Conservation (phyloP, 106 monocot genomes). For the Allium cepa region DNA sequence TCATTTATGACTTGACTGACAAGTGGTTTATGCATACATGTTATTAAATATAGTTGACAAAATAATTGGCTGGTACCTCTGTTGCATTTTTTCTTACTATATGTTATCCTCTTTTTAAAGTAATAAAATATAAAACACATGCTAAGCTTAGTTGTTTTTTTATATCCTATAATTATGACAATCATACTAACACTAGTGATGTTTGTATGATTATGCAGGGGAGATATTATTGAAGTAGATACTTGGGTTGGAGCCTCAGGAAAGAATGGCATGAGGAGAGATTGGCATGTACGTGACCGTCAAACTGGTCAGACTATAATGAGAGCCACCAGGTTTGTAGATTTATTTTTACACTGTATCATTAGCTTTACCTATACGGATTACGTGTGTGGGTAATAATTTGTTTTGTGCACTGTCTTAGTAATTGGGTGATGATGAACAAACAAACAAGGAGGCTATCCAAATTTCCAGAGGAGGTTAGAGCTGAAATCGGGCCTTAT, state of each 20-base stretch:
- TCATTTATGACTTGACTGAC: background rate
- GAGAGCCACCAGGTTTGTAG: slow-evolving; percentile 66
- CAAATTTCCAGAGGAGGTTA: slow-evolving; percentile 53
- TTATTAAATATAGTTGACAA: background rate
- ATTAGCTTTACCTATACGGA: background rate
- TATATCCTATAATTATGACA: background rate
- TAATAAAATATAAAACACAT: too few species aligned
- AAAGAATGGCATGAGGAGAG: slow-evolving; percentile 95
- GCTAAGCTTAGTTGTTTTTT: background rate
- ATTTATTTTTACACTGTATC: background rate
- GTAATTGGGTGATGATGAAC: slow-evolving; percentile 61
- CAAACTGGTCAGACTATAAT: slow-evolving; percentile 65
- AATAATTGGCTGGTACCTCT: background rate
- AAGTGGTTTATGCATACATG: too few species aligned
- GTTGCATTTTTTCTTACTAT: background rate
- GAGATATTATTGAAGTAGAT: slow-evolving; percentile 86
- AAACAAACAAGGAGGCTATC: slow-evolving; percentile 50
- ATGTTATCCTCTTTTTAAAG: background rate
- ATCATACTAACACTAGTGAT: background rate
- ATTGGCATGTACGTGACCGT: slow-evolving; percentile 87
- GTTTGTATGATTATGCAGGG: slow-evolving; percentile 40
- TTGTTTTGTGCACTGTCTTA: background rate
- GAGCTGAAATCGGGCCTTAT: slow-evolving; percentile 42
- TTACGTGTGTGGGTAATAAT: background rate
- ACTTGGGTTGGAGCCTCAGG: slow-evolving; percentile 86